Evolutionary conservation across 208 protist genomes (phyloP).

Genomic region (Crithidia fasciculata): DNA sequence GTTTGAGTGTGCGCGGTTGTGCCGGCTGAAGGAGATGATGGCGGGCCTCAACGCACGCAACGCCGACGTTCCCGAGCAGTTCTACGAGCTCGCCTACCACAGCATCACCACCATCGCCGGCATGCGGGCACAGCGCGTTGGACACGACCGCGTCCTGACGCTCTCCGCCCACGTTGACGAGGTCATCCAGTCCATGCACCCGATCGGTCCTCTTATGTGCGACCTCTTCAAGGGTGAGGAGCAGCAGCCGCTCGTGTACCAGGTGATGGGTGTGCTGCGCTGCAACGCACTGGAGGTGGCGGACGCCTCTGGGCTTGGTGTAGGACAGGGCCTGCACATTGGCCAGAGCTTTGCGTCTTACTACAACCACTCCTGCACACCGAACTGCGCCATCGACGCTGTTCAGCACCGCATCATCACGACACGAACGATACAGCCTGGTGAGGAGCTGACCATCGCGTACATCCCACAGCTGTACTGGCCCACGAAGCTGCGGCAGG

Average conservation of each 20-base stretch:
- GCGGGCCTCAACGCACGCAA: slow-evolving; percentile 32
- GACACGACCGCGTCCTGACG: slow-evolving; percentile 48
- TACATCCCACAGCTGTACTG: slow-evolving; percentile 92
- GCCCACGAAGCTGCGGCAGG: slow-evolving; percentile 66
- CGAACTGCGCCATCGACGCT: slow-evolving; percentile 80
- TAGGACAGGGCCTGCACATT: slow-evolving; percentile 80
- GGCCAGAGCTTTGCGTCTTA: slow-evolving; percentile 53
- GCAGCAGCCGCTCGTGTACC: slow-evolving; percentile 29
- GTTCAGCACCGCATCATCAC: slow-evolving; percentile 58
- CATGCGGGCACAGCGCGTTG: slow-evolving; percentile 33
- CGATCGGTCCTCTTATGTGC: slow-evolving; percentile 56
- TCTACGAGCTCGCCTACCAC: slow-evolving; percentile 74
- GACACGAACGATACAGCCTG: slow-evolving; percentile 49
- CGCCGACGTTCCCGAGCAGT: slow-evolving; percentile 59
- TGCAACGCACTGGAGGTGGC: slow-evolving; percentile 84
- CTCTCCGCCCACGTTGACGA: slow-evolving; percentile 67
- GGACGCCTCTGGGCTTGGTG: slow-evolving; percentile 62
- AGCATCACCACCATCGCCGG: slow-evolving; percentile 76
- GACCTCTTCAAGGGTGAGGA: slow-evolving; percentile 28
- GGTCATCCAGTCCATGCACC: slow-evolving; percentile 61
- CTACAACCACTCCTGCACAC: slow-evolving; percentile 88
- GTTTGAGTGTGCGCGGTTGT: slow-evolving; percentile 68
- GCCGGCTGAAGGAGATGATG: slow-evolving; percentile 63
- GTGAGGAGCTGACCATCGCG: slow-evolving; percentile 83
- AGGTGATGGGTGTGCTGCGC: slow-evolving; percentile 69